Percentiles rank a stretch among this genome's conserved stretches.
Evolutionary conservation across 1,284 basidiomycete genomes (phyloP).

Genomic region (Ceratorhiza oryzae-sativae): DNA sequence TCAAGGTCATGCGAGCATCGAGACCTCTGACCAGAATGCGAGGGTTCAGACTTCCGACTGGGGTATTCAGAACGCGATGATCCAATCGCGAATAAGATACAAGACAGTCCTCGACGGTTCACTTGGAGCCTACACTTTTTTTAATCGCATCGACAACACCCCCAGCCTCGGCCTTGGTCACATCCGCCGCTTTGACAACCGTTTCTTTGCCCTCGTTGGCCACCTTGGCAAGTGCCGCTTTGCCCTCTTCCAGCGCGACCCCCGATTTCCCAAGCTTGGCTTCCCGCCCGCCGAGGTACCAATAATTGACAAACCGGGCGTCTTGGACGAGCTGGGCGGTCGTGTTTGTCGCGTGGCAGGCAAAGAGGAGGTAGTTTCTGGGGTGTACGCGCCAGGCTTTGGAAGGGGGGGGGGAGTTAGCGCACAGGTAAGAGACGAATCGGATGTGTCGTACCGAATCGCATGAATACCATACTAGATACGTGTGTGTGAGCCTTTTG

Average conservation of each 20-base stretch:
- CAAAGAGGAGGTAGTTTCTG: constrained; percentile 92
- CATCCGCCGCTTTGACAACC: constrained; percentile 9
- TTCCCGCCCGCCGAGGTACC: constrained; percentile 82
- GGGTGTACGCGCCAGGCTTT: constrained; percentile 93
- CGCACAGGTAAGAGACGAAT: constrained; percentile 37
- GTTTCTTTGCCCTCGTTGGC: constrained; percentile 10
- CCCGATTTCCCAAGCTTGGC: constrained; percentile 55
- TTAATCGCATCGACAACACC: constrained; percentile 26
- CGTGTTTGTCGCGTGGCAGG: constrained; percentile 89
- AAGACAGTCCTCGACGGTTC: not conserved
- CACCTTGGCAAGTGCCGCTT: not conserved
- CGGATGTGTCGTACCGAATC: constrained; percentile 88
- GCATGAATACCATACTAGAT: constrained; percentile 88
- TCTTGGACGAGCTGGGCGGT: constrained; percentile 86
- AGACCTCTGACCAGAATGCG: too few species aligned
- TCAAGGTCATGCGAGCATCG: not conserved
- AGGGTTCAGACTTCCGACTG: too few species aligned
- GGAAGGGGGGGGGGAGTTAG: not conserved
- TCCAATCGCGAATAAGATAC: constrained; percentile 4
- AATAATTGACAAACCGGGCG: constrained; percentile 87
- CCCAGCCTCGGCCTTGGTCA: constrained; percentile 26
- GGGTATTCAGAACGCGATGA: too few species aligned
- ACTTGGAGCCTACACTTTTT: constrained; percentile 16
- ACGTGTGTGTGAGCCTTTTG: not conserved
- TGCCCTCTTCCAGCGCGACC: constrained; percentile 12